phyloP scores from a whole-genome alignment of 768 basidiomycete species.

The Tulasnella sp. region DNA sequence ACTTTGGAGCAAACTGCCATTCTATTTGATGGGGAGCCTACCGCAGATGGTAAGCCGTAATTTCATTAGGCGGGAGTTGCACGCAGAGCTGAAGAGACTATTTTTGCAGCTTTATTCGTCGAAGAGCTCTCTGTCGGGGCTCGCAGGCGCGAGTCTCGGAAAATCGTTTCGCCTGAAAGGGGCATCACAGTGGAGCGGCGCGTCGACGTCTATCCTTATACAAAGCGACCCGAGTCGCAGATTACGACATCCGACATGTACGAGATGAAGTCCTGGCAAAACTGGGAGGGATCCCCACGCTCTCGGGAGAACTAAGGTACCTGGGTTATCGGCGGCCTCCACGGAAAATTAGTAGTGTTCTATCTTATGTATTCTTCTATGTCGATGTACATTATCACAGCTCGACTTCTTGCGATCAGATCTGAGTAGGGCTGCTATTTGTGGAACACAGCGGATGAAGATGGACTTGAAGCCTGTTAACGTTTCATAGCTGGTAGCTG shows the following conservation, averaged over 20 bases:
- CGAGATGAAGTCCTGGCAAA: background rate
- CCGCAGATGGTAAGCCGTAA: background rate
- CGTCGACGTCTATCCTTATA: background rate
- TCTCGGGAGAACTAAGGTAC: background rate
- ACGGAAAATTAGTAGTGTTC: background rate
- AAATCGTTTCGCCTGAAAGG: background rate
- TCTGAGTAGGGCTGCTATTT: background rate
- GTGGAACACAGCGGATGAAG: too few relatives aligned
- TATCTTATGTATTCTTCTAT: background rate
- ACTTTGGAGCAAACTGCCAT: conserved; percentile 33
- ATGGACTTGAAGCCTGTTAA: background rate
- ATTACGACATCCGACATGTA: background rate
- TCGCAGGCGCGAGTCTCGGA: background rate
- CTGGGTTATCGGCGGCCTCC: background rate
- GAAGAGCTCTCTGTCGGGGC: background rate
- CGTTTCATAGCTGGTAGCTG: too few relatives aligned
- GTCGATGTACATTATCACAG: background rate
- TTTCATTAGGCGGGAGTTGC: too few relatives aligned
- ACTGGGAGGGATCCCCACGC: background rate
- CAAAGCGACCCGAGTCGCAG: background rate
- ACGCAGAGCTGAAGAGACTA: too few relatives aligned
- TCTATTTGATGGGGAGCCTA: conserved; percentile 31
- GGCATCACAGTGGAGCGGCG: background rate
- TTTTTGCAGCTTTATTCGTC: background rate
- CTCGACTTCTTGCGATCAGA: background rate